A percentile compares a stretch with the other conserved stretches of the same genome.
Conservation (phyloP, 805 yeast species). For the Clavispora vitiphila region DNA sequence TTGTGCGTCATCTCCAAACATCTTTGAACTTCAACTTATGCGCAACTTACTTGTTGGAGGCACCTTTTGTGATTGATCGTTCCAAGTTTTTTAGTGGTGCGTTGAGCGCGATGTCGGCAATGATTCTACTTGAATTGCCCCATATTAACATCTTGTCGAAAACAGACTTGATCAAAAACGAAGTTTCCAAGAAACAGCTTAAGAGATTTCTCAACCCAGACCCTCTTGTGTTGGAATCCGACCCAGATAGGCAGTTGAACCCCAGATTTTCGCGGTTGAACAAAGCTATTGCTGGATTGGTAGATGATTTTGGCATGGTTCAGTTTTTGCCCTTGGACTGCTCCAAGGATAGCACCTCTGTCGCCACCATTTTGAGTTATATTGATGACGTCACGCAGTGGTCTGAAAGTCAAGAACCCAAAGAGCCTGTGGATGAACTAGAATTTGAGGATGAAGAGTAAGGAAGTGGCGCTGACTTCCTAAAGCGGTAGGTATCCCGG, state of each 20-base stretch:
- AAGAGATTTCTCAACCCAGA: slow-evolving; percentile 89
- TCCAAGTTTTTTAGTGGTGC: slow-evolving; percentile 95
- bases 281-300: slow-evolving; percentile 78
- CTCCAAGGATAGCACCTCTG: slow-evolving; percentile 61
- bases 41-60: slow-evolving; percentile 88
- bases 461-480: not conserved
- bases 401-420: slow-evolving; percentile 95
- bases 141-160: slow-evolving; percentile 89
- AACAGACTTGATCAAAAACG: slow-evolving; percentile 78
- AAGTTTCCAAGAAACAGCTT: slow-evolving; percentile 66
- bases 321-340: slow-evolving; percentile 88
- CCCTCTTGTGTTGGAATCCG: slow-evolving; percentile 58
- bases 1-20: slow-evolving; percentile 78
- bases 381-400: slow-evolving; percentile 97
- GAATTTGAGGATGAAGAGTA: slow-evolving; percentile 21
- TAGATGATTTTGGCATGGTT: slow-evolving; percentile 98
- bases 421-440: slow-evolving; percentile 68
- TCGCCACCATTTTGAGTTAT: slow-evolving; percentile 79
- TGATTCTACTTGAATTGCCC: slow-evolving; percentile 92
- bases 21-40: slow-evolving; percentile 82
- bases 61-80: slow-evolving; percentile 87
- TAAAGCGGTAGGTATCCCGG: not conserved
- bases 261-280: slow-evolving; percentile 68
- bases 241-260: slow-evolving; percentile 21
- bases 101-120: slow-evolving; percentile 94